Percentiles rank a stretch among this genome's conserved stretches.
These are phyloP conservation scores for Curvularia sp. DNA, from an alignment of 2,329 filamentous ascomycete species.

Conservation along the genomic window DNA sequence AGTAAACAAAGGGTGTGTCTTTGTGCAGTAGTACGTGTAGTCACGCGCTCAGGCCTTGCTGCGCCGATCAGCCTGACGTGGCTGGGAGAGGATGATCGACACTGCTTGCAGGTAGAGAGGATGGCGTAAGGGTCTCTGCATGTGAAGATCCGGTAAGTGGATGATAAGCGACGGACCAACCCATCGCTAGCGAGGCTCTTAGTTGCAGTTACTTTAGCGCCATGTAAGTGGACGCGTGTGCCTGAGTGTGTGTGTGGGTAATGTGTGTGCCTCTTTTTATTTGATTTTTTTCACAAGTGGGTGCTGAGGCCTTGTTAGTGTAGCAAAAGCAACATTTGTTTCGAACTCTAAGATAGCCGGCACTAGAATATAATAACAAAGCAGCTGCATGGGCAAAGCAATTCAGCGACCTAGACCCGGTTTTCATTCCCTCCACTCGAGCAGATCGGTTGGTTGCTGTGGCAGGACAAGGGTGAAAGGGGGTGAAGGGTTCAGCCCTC, in stretches of 20 bases:
- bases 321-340: conserved; percentile 1
- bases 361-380: conserved; percentile 6
- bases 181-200: background rate
- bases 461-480: background rate
- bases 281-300: background rate
- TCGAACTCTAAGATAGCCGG: background rate
- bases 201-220: background rate
- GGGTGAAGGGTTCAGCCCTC: conserved; percentile 2
- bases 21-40: background rate
- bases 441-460: background rate
- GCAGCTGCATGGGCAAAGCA: background rate
- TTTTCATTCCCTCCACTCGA: background rate
- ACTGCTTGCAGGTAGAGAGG: conserved; percentile 32
- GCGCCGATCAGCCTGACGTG: background rate
- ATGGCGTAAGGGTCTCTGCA: conserved; percentile 33
- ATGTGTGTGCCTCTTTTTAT: background rate
- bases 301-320: background rate
- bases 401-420: background rate
- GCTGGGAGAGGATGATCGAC: conserved; percentile 13
- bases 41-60: background rate
- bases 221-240: background rate
- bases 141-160: background rate
- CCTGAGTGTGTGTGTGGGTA: background rate
- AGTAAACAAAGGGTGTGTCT: background rate
- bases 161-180: background rate